Base-by-base conservation (phyloP, 345 rosid species). In the Anastatica hierochuntica region DNA sequence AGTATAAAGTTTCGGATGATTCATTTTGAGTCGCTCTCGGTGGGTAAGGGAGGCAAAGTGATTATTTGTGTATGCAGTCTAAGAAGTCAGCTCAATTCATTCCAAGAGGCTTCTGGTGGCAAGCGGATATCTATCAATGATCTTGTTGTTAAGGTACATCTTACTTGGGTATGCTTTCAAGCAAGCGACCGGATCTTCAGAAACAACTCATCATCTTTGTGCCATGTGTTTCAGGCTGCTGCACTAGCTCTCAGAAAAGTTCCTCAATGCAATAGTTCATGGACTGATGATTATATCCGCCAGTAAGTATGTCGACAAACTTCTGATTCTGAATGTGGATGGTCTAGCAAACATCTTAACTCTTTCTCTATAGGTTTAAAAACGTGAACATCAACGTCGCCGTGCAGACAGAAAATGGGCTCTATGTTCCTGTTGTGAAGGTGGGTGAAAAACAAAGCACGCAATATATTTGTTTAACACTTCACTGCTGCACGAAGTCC, bases 231-330 rank as follows among this genome's bases (percentile, higher is more conserved):
- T 31, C 76, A 88, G 97, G 97, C 97, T 76, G 97, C 95, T 66
- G 99, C 99, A 33, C 68, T 88, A 78, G 95, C 99, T 59, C 84
- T 94, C 8, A 74, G 75, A 14, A 88, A 82, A 76, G 85, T 85
- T 73, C 99, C 99, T 62, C 94, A 76, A 64, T 88, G 99, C 79
- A 94, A 88, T 62, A 83, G 97, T 70, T 94, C 97, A 60, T 94
- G 99, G 99, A 85, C 84, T 12, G 94, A 88, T 30, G 85, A 83
- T 44, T 88, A 75, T 62, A 88, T 83, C 42, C 94, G 97, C 60
- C 95, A 94, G 97, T 94, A 71, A 81, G 95, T 77, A 31, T n/a
- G 4, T 31, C 36, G 36, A 31, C n/a, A 56, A 49, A 18, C 0
- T 41, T 42, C 41, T 56, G 40, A 57, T 41, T 42, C 41, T 56